phyloP scores from a whole-genome alignment of 2,329 filamentous ascomycete species.

The Phaeosphaeriaceae sp. region DNA sequence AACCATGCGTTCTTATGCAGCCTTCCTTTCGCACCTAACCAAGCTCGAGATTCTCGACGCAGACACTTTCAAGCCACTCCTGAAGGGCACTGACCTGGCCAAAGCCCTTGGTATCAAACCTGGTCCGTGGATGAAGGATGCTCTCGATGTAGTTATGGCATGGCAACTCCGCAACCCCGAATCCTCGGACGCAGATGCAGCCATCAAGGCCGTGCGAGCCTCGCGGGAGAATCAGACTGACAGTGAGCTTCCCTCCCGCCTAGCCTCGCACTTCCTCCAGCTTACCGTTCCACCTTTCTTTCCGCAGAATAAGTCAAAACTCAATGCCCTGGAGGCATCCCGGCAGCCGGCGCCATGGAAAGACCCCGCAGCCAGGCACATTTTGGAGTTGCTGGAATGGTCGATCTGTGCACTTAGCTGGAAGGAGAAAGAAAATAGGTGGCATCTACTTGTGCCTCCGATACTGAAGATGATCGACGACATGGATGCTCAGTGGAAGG shows the following conservation, averaged over 20 bases:
- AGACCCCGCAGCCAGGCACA: conserved; percentile 56
- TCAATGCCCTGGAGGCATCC: conserved; percentile 62
- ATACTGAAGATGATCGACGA: conserved; percentile 76
- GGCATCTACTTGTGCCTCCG: conserved; percentile 74
- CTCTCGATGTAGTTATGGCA: conserved; percentile 79
- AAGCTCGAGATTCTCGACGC: conserved; percentile 61
- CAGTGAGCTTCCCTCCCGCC: conserved; percentile 60
- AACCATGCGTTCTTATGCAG: conserved; percentile 61
- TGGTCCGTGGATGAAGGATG: conserved; percentile 84
- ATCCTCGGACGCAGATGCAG: conserved; percentile 62
- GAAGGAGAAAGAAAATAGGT: conserved; percentile 62
- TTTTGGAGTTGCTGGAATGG: conserved; percentile 69
- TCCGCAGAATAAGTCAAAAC: conserved; percentile 42
- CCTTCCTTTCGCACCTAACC: conserved; percentile 62
- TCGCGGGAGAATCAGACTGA: conserved; percentile 54
- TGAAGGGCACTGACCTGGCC: conserved; percentile 79
- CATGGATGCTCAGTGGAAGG: conserved; percentile 60
- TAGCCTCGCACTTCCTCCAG: conserved; percentile 65
- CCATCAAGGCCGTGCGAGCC: conserved; percentile 55
- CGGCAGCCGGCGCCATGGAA: conserved; percentile 69
- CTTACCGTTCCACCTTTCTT: conserved; percentile 74
- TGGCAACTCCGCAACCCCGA: conserved; percentile 89
- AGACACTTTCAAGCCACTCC: conserved; percentile 56
- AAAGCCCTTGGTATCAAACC: conserved; percentile 72
- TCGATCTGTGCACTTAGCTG: conserved; percentile 61